phyloP scores from a whole-genome alignment of 257 asterid genomes.

The Plantago major region DNA sequence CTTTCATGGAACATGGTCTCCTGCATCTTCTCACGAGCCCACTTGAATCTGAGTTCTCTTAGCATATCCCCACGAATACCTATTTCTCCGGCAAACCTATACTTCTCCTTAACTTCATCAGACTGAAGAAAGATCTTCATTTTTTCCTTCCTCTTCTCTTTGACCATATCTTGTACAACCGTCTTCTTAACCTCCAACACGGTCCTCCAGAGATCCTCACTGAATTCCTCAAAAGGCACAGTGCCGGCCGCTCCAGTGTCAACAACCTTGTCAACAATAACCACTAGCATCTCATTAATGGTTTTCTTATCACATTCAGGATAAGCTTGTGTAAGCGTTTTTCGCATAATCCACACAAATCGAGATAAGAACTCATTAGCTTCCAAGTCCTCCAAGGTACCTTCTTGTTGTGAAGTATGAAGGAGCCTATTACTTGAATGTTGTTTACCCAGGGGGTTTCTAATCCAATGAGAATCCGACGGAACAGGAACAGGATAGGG shows the following conservation, averaged over 20 bases:
- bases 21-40: conserved; percentile 94
- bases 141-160: conserved; percentile 79
- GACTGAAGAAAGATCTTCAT: conserved; percentile 80
- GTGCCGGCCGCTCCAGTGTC: conserved; percentile 12
- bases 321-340: conserved; percentile 53
- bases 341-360: conserved; percentile 86
- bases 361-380: conserved; percentile 72
- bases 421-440: conserved; percentile 21
- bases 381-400: conserved; percentile 22
- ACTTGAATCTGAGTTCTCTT: conserved; percentile 87
- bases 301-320: conserved; percentile 60
- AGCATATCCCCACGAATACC: conserved; percentile 93
- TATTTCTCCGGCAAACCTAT: conserved; percentile 79
- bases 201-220: conserved; percentile 80
- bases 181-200: conserved; percentile 78
- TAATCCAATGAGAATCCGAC: conserved; percentile 7
- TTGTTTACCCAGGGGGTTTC: conserved; percentile 9
- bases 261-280: conserved; percentile 62
- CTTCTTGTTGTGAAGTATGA: conserved; percentile 33
- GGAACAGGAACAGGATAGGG: conserved; percentile 14
- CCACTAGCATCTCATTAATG: conserved; percentile 67
- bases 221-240: conserved; percentile 46
- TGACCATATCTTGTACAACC: conserved; percentile 74
- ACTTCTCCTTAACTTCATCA: conserved; percentile 89
- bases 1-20: conserved; percentile 62